These are phyloP conservation scores for Vanilla planifolia DNA, from an alignment of 106 monocot species.

Conservation along the genomic window DNA sequence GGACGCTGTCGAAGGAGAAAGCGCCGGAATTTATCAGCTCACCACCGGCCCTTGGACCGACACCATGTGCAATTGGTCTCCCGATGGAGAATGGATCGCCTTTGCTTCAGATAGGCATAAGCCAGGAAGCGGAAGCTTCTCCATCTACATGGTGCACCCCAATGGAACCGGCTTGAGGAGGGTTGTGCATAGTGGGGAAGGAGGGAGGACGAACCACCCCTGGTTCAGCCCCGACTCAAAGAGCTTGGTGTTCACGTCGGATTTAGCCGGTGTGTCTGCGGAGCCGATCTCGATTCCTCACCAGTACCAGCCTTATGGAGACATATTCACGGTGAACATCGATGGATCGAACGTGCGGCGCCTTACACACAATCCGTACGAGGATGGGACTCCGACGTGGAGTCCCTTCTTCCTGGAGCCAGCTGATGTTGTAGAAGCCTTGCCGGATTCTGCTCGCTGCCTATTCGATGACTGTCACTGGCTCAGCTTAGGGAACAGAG, in stretches of 20 bases:
- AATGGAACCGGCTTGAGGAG: slow-evolving; percentile 50
- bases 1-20: slow-evolving; percentile 67
- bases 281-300: slow-evolving; percentile 59
- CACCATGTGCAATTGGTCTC: slow-evolving; percentile 78
- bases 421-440: slow-evolving; percentile 24
- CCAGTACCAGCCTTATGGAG: slow-evolving; percentile 64
- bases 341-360: slow-evolving; percentile 46
- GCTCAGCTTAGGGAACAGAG: slow-evolving; percentile 13
- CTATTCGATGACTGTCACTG: slow-evolving; percentile 54
- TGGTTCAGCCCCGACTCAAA: slow-evolving; percentile 62
- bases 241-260: slow-evolving; percentile 50
- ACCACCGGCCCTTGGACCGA: slow-evolving; percentile 61
- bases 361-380: slow-evolving; percentile 57
- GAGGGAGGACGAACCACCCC: slow-evolving; percentile 60
- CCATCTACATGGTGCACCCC: slow-evolving; percentile 50
- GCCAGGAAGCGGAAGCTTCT: slow-evolving; percentile 49
- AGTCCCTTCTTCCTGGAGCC: slow-evolving; percentile 27
- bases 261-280: slow-evolving; percentile 51
- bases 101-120: slow-evolving; percentile 59
- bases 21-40: slow-evolving; percentile 15
- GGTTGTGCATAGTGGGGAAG: slow-evolving; percentile 52
- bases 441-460: slow-evolving; percentile 16
- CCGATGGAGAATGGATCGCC: slow-evolving; percentile 64
- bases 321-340: slow-evolving; percentile 38
- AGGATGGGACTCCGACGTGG: slow-evolving; percentile 70